Percentiles rank a stretch among this genome's conserved stretches.
Conservation (phyloP, 352 stramenopile species). For the Globisporangium viniferum region DNA sequence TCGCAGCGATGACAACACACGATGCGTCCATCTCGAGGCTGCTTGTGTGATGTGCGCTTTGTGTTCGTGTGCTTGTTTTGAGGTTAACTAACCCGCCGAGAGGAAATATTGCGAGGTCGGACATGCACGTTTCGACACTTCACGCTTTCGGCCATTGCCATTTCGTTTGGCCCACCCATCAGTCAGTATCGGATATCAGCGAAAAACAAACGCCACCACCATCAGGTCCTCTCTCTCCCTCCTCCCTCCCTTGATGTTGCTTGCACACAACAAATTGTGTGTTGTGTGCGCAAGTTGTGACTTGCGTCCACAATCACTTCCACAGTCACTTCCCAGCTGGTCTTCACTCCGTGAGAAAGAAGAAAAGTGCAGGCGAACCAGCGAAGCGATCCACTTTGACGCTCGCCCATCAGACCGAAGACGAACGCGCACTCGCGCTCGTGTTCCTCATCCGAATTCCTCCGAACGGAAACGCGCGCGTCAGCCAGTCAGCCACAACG, state of each 20-base stretch:
- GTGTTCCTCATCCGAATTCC: slow-evolving; percentile 9
- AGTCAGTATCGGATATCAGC: background rate
- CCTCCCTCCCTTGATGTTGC: background rate
- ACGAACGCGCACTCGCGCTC: background rate
- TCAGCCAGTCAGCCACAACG: slow-evolving; percentile 5
- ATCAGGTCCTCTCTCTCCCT: background rate
- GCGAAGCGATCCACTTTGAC: slow-evolving; percentile 1
- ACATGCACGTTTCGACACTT: background rate
- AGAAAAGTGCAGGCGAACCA: background rate
- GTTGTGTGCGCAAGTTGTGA: background rate
- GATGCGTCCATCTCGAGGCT: background rate
- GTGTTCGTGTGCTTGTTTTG: background rate
- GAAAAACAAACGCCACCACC: background rate
- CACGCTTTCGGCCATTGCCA: background rate
- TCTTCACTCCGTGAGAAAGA: background rate
- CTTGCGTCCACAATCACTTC: background rate
- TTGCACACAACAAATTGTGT: background rate
- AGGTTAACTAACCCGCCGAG: background rate
- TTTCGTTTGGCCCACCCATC: background rate
- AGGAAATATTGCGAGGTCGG: slow-evolving; percentile 2
- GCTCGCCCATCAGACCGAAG: background rate
- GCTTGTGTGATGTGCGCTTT: background rate
- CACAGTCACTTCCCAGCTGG: background rate
- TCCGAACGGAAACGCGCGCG: background rate
- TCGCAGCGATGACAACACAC: slow-evolving; percentile 4